Evolutionary conservation across 495 filamentous ascomycete species (phyloP).

Genomic region (Hypoxylon rickii): DNA sequence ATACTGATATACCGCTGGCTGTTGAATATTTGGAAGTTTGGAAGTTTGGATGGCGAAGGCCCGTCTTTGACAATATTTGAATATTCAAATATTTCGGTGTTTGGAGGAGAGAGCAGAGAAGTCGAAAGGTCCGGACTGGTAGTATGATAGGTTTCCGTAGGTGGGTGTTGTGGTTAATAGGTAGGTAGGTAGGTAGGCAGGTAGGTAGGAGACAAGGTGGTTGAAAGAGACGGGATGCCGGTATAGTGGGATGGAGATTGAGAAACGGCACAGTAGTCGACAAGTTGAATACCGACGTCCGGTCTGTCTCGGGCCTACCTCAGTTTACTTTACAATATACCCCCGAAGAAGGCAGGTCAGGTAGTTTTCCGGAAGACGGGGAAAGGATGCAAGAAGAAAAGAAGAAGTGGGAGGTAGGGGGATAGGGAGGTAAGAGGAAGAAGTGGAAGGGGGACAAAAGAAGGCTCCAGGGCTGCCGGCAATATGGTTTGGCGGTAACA

Average conservation of each 20-base stretch:
- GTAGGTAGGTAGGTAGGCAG: neutral
- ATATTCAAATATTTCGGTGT: conserved; percentile 19
- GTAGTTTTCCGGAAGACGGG: too few species aligned
- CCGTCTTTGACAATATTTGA: conserved; percentile 14
- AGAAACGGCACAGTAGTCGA: neutral
- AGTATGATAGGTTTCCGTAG: neutral
- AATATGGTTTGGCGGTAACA: too few species aligned
- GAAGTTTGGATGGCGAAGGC: conserved; percentile 9
- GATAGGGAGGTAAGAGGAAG: conserved; percentile 18
- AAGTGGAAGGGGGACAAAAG: conserved; percentile 9
- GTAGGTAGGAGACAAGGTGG: neutral
- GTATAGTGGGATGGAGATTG: neutral
- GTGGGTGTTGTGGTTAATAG: neutral
- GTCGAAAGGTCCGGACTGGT: too few species aligned
- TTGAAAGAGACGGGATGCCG: neutral
- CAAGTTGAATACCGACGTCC: conserved; percentile 4
- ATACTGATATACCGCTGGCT: neutral
- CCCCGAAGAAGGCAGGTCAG: conserved; percentile 13
- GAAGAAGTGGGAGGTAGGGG: neutral
- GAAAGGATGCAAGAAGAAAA: neutral
- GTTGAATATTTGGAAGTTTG: conserved; percentile 4
- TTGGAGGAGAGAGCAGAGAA: neutral
- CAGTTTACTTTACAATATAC: neutral
- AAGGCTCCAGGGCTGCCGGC: conserved; percentile 11
- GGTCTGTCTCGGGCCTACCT: conserved; percentile 18